Base-by-base conservation (phyloP, 805 yeast genomes). In the Suhomyces vadensis region DNA sequence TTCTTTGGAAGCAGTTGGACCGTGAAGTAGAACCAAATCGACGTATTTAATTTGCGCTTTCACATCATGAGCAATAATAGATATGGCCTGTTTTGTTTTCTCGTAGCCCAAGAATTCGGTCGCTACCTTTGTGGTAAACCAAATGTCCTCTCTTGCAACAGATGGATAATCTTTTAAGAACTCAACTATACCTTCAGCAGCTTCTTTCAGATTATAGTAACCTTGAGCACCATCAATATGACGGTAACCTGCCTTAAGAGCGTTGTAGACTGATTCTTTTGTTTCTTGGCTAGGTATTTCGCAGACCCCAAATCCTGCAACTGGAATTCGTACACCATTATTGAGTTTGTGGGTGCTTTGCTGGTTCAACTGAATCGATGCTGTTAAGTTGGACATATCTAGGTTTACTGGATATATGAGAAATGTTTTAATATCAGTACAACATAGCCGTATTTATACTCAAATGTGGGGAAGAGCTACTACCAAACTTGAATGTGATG, bases 151-250 rank as follows among this genome's bases (percentile, higher is more conserved):
- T 40, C 75, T 52, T 24, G 52, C 38, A 5, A 61, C 63, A 3
- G 46, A 46, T 2, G 74, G 71, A 44, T 73, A 69, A 42, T 75
- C 78, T 26, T 69, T 53, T 16, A 82, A 48, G 73, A 80, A 85
- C 41, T 65, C 59, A 14, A 69, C 61, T 35, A 85, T 77, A 4
- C 85, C 94, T 37, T 74, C 69, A 14, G 81, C 81, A 4, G 79
- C 79, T 50, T 81, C 85, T 11, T 51, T 51, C 58, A 85, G 88
- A 63, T 87, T 87, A 7, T 68, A 65, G 65, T 87, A 87, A 11
- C 63, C 61, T 7, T 74, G 80, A 5, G 95, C 96, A 14, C 83
- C 69, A 57, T 87, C 94, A 46, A 87, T 67, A 55, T 83, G 92
- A 52, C 94, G 75, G 60, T 84, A 87, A 0, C 95, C 95, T 10